Evolutionary conservation across 768 basidiomycete species (phyloP), one percentile per base, ranked within the genome.

Genomic region (Udeniomyces megalosporus): DNA sequence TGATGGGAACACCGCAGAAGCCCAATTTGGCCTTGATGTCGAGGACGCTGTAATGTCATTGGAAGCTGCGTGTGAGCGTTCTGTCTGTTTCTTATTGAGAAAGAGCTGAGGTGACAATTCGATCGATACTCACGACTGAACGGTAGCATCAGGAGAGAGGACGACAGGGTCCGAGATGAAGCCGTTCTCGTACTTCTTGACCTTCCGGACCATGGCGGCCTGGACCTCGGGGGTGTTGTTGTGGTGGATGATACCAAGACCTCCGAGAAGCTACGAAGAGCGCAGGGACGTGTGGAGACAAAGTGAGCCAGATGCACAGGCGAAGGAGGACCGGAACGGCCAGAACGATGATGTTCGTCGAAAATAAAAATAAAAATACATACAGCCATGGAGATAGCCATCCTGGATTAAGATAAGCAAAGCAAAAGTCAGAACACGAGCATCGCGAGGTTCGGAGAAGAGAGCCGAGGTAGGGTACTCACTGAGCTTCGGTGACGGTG

Each of bases 151-250:
- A 0, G 91, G 89, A 12, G 84, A 82, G 32, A 97, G 77, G 57
- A 90, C 88, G 65, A 96, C 80, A 15, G 95, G 95, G 67, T 95
- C 89, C 57, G 86, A 81, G 74, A 97, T 99, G 77, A 97, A 97
- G 5, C 95, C 95, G 71, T 97, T 99, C 75, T 97, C 93, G 72
- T 92, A 93, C 69, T 92, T 84, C 75, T 99, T 99, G 32, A 97
- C 95, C 47, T 88, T 87, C 66, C 88, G 85, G 69, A 97, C 89
- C 92, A 97, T 97, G 45, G 86, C 84, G 8, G 93, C 93, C 76
- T 99, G 95, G 4, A 81, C 80, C 48, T 82, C 82, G 0, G 90
- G 71, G 1, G 73, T 68, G 66, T 76, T 74, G 74, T 97, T 99
- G 76, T 99, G 91, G 74, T 99, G 93, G 69, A 97, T 96, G 71